Base-by-base conservation (phyloP, 805 yeast species). In the Saccharomycopsis guyanensis region DNA sequence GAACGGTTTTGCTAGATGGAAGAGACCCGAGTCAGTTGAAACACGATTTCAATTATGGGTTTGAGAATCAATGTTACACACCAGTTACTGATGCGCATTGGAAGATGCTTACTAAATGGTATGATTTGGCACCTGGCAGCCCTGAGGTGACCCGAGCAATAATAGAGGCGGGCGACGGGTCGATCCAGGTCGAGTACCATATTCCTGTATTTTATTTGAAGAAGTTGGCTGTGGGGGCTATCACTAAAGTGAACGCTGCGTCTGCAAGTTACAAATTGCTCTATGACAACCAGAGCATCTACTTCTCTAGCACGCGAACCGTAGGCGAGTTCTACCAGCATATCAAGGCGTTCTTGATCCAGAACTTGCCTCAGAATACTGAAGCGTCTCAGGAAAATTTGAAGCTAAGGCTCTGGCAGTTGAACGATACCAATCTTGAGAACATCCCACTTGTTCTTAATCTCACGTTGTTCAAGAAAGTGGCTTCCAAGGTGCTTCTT, bases 321-420 rank as follows among this genome's bases (percentile, higher is more conserved):
- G 41, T 44, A 20, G 33, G 32, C 3, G 49, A 48, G 27, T 40
- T 48, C 3, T 40, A 48, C 29, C 20, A 37, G 24, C 23, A 34
- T 13, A 48, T 48, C 19, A 4, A 19, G n/a, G 13, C 2, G 3
- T 48, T 48, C 22, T 12, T 48, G 7, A 12, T 13, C 5, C 27
- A 35, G 18, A 36, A 47, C 31, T 13, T 43, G 16, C 22, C 13
- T 10, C 15, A 42, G 34, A 16, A 32, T 19, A 12, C 13, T 7
- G 38, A 16, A 12, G 6, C 15, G 15, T 35, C 15, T 10, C 7
- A 12, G 24, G 8, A 25, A 4, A 24, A 40, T 7, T 18, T 47
- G 12, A 38, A 38, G 25, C 20, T 47, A 3, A 16, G 51, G n/a
- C 22, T 47, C 4, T 47, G 51, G 51, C 19, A 16, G 31, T 22